phyloP scores from a whole-genome alignment of 2,329 filamentous ascomycete genomes.

The Aulographum hederae region DNA sequence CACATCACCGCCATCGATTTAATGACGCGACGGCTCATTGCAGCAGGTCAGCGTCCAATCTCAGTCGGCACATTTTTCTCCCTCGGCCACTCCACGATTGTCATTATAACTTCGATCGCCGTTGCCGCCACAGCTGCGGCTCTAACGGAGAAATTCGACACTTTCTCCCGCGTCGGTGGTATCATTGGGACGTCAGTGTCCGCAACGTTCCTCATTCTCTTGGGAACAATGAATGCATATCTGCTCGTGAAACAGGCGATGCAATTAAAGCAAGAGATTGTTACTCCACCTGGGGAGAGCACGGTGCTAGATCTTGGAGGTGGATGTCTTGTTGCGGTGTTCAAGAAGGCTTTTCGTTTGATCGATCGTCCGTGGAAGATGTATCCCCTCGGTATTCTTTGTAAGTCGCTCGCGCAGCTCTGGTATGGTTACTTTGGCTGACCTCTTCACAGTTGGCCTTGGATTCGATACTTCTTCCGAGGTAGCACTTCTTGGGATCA shows the following conservation, averaged over 20 bases:
- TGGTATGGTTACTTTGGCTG: no score
- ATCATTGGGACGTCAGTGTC: slow-evolving; percentile 83
- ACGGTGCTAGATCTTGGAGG: slow-evolving; percentile 56
- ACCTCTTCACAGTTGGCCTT: no score
- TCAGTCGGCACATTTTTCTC: slow-evolving; percentile 93
- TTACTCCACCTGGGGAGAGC: slow-evolving; percentile 29
- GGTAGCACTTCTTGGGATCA: slow-evolving; percentile 79
- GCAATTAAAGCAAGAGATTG: slow-evolving; percentile 44
- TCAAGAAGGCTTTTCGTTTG: slow-evolving; percentile 60
- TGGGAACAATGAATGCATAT: slow-evolving; percentile 72
- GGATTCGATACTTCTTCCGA: slow-evolving; percentile 95
- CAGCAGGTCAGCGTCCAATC: slow-evolving; percentile 70
- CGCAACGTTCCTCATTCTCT: slow-evolving; percentile 61
- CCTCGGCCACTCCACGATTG: slow-evolving; percentile 84
- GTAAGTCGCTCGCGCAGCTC: no score
- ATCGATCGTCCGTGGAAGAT: slow-evolving; percentile 76
- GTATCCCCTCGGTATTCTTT: slow-evolving; percentile 78
- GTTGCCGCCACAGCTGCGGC: slow-evolving; percentile 82
- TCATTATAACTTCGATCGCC: slow-evolving; percentile 75
- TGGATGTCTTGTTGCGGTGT: slow-evolving; percentile 53
- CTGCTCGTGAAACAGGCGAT: slow-evolving; percentile 63
- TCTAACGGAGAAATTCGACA: slow-evolving; percentile 61
- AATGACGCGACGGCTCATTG: slow-evolving; percentile 79
- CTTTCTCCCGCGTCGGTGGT: slow-evolving; percentile 62
- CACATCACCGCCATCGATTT: slow-evolving; percentile 86